Percentiles rank a stretch among this genome's conserved stretches.
Conservation (phyloP, 2,329 filamentous ascomycete genomes). For the Cercospora beticola region DNA sequence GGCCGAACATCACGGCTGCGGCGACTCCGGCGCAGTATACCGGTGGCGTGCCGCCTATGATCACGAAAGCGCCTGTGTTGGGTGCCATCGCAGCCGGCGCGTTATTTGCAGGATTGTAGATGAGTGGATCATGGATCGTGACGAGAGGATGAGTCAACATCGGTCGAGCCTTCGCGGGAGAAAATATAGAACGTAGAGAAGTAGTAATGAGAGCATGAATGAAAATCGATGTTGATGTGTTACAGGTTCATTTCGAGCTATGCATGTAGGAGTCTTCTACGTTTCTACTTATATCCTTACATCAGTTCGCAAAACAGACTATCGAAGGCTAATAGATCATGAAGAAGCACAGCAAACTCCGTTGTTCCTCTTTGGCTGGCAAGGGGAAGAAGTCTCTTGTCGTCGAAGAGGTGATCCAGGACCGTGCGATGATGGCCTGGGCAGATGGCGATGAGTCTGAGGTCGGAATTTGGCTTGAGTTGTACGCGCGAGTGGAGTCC, state of each 20-base stretch:
- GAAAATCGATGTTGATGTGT: background rate
- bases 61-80: background rate
- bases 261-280: background rate
- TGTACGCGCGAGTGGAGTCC: background rate
- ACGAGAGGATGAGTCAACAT: background rate
- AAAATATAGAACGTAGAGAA: background rate
- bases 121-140: background rate
- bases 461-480: conserved; percentile 4
- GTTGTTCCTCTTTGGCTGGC: background rate
- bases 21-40: background rate
- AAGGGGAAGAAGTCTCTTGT: background rate
- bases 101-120: background rate
- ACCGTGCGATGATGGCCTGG: background rate
- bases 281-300: background rate
- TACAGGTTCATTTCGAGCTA: background rate
- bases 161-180: background rate
- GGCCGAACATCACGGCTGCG: background rate
- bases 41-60: background rate
- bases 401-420: conserved; percentile 13
- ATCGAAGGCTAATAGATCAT: no score
- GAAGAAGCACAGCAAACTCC: background rate
- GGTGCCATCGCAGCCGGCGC: background rate
- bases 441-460: conserved; percentile 12
- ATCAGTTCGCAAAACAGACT: background rate
- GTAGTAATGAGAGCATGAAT: background rate